Evolutionary conservation across 129 eudicot genomes (phyloP).

Genomic region (Flaveria sonorensis): DNA sequence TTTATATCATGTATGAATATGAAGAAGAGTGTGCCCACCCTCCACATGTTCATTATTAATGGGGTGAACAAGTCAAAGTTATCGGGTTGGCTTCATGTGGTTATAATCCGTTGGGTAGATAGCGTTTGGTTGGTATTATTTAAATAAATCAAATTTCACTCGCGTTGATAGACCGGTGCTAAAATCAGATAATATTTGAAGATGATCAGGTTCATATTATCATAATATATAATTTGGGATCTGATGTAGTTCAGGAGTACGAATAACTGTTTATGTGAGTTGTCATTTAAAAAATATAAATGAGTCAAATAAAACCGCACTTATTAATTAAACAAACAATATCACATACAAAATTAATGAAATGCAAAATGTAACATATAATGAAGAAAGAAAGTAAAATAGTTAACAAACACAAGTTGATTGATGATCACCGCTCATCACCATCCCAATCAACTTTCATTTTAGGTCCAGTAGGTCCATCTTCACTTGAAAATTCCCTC

Average conservation of each 20-base stretch:
- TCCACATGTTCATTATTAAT: slow-evolving; percentile 1
- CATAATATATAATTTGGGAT: too few relatives aligned
- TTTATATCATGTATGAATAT: background rate
- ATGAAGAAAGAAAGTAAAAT: background rate
- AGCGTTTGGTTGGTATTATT: slow-evolving; percentile 21
- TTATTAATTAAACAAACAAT: background rate
- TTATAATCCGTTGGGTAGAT: slow-evolving; percentile 17
- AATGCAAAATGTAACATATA: background rate
- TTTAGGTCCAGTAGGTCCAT: slow-evolving; percentile 72
- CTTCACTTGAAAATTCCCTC: slow-evolving; percentile 50
- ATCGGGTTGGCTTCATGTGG: slow-evolving; percentile 20
- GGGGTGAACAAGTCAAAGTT: slow-evolving; percentile 8
- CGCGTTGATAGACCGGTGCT: too few relatives aligned
- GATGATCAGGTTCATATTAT: too few relatives aligned
- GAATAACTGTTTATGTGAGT: too few relatives aligned
- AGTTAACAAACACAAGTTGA: background rate
- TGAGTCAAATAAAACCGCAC: background rate
- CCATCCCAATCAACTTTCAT: slow-evolving; percentile 57
- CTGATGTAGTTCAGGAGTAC: too few relatives aligned
- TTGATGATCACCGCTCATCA: slow-evolving; percentile 42
- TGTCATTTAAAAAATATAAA: too few relatives aligned
- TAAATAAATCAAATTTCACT: background rate
- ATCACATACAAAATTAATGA: background rate
- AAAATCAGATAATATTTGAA: too few relatives aligned
- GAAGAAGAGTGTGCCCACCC: background rate